Evolutionary conservation across 495 filamentous ascomycete genomes (phyloP), one percentile per base, ranked within the genome.

Genomic region (Podospora sp.): DNA sequence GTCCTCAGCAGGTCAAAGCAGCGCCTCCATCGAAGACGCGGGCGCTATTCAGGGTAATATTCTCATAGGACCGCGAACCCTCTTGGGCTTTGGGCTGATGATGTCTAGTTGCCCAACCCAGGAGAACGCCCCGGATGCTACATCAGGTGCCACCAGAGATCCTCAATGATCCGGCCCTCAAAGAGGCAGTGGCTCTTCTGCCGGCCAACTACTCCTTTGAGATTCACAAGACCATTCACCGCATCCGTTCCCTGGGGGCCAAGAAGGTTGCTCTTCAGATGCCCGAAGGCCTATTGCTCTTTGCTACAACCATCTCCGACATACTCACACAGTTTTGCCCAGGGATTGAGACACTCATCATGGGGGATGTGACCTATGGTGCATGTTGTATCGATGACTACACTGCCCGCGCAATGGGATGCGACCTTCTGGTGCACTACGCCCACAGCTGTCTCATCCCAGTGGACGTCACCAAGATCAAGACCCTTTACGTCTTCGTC

Each of bases 311-410:
- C 20, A 96, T 99, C 64, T 96, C 96, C 3, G 95, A 99, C 78
- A 99, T 98, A 78, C 82, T 99, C 36, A 93, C 91, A 12, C 88
- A 91, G 69, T 99, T 99, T 82, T 99, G 95, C 77, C 89, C 93
- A 0, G 93, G 91, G 3, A 89, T 88, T 50, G 90, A 94, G 72
- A 97, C 96, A 0, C 81, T 97, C 18, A 98, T 99, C 76, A 98
- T 99, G 95, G 95, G 96, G 60, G 95, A 99, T 71, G 95, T 99
- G 26, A 99, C 95, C 0, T 99, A 99, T 79, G 95, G 95, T 56
- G 95, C 95, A 2, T 99, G 95, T 82, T 99, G 95, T 74, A 97
- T 99, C 68, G 95, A 99, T 75, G 95, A 99, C 80, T 99, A 94
- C 79, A 98, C 95, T 0, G 95, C 95, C 0, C 87, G 95, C 21